Conservation (phyloP, 257 asterid genomes). For the Solanum virginianum region DNA sequence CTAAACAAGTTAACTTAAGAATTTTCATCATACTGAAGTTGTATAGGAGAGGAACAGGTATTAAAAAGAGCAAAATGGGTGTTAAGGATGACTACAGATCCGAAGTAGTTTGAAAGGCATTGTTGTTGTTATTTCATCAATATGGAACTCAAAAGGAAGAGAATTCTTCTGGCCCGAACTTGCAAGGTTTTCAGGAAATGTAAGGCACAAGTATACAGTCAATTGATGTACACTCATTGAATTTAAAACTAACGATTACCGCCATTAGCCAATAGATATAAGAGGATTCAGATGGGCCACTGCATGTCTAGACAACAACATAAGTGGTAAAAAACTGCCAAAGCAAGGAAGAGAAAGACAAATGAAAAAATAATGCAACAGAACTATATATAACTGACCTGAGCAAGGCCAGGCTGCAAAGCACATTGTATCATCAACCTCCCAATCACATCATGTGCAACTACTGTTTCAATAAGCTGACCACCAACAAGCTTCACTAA, state of each 20-base stretch:
- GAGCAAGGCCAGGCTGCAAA: slow-evolving; percentile 99
- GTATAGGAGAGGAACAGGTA: neutral
- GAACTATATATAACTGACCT: slow-evolving; percentile 38
- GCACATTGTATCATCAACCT: slow-evolving; percentile 98
- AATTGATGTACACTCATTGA: neutral
- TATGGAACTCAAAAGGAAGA: neutral
- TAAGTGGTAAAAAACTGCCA: neutral
- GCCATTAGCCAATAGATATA: neutral
- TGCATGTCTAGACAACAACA: neutral
- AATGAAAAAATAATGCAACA: neutral
- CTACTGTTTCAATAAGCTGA: slow-evolving; percentile 91
- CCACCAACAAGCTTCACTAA: slow-evolving; percentile 99
- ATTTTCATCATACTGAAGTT: neutral
- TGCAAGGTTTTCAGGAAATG: neutral
- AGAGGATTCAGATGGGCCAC: neutral
- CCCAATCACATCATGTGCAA: slow-evolving; percentile 97
- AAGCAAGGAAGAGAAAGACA: neutral
- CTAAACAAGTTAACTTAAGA: neutral
- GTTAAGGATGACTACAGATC: neutral
- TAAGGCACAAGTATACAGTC: neutral
- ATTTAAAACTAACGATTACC: neutral
- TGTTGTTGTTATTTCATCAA: neutral
- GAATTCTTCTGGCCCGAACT: neutral
- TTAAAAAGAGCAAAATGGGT: neutral
- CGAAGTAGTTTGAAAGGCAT: neutral